Evolutionary conservation across 1,139 yeast species (phyloP), one percentile per base, ranked within the genome.

Genomic region (Kodamaea ohmeri): DNA sequence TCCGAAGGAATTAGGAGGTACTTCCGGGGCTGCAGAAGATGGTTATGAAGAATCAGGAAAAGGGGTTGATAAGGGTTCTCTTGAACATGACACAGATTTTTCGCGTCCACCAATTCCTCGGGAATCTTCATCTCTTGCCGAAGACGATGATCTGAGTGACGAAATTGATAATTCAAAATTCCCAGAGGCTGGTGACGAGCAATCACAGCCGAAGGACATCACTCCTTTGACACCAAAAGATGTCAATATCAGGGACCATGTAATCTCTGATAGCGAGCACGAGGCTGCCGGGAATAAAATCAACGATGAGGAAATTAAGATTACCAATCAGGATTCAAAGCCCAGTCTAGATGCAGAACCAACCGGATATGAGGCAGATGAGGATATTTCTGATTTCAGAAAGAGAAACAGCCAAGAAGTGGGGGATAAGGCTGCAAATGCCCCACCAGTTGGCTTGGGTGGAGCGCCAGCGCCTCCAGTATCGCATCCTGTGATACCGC

Each of bases 291-390:
- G 35, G 6, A 36, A 36, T 7, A 42, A 46, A 0, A 43, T 33
- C 6, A 34, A 35, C n/a, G 47, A 43, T n/a, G 39, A 46, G 29
- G 34, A 46, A 16, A 40, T 48, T 35, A 42, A 42, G 19, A 39
- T 47, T 25, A 40, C 44, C 3, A 38, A 35, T 20, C 38, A 34
- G 11, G 39, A 46, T 17, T 36, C 42, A 4, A 40, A 34, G 24
- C 40, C 35, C 9, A 41, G 36, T 13, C 13, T 56, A 4, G 73
- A 66, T 6, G 41, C 53, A 2, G 72, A 65, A 42, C 56, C 53
- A 5, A 58, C 72, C 4, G 75, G 74, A 0, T 70, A 69, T 43
- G 75, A 70, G 27, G 73, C 76, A 2, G 75, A 68, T 43, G 73
- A 61, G 38, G 75, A 70, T 38, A 49, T 60, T 17, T 66, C 72